Evolutionary conservation across 768 basidiomycete species (phyloP), one percentile per base, ranked within the genome.

Genomic region (Serendipita indica): DNA sequence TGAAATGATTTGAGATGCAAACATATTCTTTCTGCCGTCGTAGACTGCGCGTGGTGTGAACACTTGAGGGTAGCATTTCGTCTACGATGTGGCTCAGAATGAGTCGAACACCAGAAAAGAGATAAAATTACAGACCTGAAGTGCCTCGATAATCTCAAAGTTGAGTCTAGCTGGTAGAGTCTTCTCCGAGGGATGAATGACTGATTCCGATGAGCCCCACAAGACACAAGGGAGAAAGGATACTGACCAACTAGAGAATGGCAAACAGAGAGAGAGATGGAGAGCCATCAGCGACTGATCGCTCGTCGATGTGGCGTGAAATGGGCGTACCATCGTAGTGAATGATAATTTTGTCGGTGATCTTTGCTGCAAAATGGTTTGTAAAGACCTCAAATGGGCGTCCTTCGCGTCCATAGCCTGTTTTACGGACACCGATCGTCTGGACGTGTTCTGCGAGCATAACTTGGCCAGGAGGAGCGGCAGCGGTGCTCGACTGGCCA

Each of bases 1-100:
- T 0, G 81, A 78, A 6, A 89, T 72, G 59, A 77, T 74, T 35
- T 77, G 73, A 13, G 79, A 70, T 22, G 82, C 74, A 64, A 86
- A 90, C 46, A 82, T 67, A 62, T 89, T 89, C 69, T 88, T 89
- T 39, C 84, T 75, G 0, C 87, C 87, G 60, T 89, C 88, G 61
- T 88, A 89, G 1, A 79, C 86, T 16, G 75, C 82, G 13, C 75
- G 79, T 7, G 84, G 86, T 2, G 79, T 85, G 65, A 90, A 90
- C 20, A 85, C 72, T n/a, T 76, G 69, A 0, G 79, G 80, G 1
- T 80, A 79, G 3, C 33, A 46, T 32, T 62, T 54, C 14, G 14
- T 20, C 49, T 54, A 30, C 10, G 32, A 12, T 10, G 10, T 46
- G 43, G 22, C n/a, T 54, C 49, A 10, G 22, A 10, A 33, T 28